Conservation (phyloP, 2,329 filamentous ascomycete genomes). For the Aspergillus sp. region DNA sequence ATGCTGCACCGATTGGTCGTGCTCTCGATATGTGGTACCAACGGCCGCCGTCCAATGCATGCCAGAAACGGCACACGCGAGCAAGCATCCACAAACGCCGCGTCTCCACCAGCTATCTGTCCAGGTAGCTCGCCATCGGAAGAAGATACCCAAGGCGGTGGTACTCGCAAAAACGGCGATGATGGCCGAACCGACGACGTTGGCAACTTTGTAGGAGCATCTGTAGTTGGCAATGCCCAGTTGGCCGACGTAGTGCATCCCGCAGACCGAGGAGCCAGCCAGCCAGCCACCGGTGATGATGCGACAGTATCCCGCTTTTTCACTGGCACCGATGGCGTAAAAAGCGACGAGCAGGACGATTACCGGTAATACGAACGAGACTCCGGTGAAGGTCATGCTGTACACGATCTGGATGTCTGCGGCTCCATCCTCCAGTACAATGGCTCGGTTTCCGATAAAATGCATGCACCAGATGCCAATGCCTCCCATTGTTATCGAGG, state of each 20-base stretch:
- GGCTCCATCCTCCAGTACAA: slow-evolving; percentile 64
- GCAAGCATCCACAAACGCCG: slow-evolving; percentile 60
- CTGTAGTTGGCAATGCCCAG: slow-evolving; percentile 75
- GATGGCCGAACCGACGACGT: slow-evolving; percentile 65
- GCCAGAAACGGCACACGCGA: slow-evolving; percentile 73
- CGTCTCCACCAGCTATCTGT: slow-evolving; percentile 77
- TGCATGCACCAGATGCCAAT: slow-evolving; percentile 78
- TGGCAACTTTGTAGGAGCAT: slow-evolving; percentile 58
- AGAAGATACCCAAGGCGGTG: slow-evolving; percentile 70
- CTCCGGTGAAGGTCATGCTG: slow-evolving; percentile 65
- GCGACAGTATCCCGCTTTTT: slow-evolving; percentile 56
- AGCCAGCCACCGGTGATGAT: slow-evolving; percentile 64
- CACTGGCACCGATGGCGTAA: slow-evolving; percentile 62
- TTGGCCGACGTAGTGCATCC: slow-evolving; percentile 89
- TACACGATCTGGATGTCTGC: slow-evolving; percentile 69
- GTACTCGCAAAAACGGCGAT: slow-evolving; percentile 73
- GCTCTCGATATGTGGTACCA: slow-evolving; percentile 66
- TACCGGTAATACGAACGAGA: slow-evolving; percentile 79
- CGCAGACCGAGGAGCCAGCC: slow-evolving; percentile 72
- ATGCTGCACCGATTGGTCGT: slow-evolving; percentile 41
- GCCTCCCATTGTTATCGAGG: slow-evolving; percentile 69
- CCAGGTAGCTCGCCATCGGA: slow-evolving; percentile 72
- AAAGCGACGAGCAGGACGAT: slow-evolving; percentile 72
- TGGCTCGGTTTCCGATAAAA: slow-evolving; percentile 78
- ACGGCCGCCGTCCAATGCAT: slow-evolving; percentile 83